phyloP scores from a whole-genome alignment of 768 basidiomycete species.

The Tricholoma sp. region DNA sequence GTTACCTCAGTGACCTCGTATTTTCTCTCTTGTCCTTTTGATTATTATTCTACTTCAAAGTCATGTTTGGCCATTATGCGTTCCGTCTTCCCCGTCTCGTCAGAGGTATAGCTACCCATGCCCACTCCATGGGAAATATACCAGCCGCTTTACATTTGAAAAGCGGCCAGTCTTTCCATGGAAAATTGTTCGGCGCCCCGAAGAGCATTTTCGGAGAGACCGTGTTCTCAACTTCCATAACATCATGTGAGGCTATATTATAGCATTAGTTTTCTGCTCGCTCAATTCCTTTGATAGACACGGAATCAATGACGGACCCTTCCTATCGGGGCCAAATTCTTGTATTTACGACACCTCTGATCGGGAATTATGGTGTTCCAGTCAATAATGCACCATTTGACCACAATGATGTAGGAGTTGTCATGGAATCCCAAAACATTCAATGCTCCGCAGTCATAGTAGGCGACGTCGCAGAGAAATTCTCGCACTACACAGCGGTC shows the following conservation, averaged over 20 bases:
- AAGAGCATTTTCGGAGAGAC: constrained; percentile 93
- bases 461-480: constrained; percentile 90
- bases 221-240: constrained; percentile 98
- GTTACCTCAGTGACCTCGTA: constrained; percentile 88
- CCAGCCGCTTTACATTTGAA: constrained; percentile 92
- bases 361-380: constrained; percentile 98
- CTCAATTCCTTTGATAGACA: constrained; percentile 54
- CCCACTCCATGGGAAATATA: constrained; percentile 37
- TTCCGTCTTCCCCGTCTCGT: constrained; percentile 43
- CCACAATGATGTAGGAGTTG: constrained; percentile 74
- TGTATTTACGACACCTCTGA: constrained; percentile 97
- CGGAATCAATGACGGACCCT: constrained; percentile 99
- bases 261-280: neutral
- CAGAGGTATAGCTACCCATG: constrained; percentile 67
- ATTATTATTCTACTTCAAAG: constrained; percentile 19
- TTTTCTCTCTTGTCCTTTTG: constrained; percentile 61
- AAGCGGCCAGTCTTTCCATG: constrained; percentile 88
- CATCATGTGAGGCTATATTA: constrained; percentile 67
- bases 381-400: constrained; percentile 68
- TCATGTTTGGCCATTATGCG: constrained; percentile 57
- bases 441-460: constrained; percentile 94
- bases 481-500: constrained; percentile 90
- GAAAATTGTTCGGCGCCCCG: constrained; percentile 85
- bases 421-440: constrained; percentile 84
- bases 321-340: constrained; percentile 98